Conservation (phyloP, 169 alveolate species). For the Babesia ovis region DNA sequence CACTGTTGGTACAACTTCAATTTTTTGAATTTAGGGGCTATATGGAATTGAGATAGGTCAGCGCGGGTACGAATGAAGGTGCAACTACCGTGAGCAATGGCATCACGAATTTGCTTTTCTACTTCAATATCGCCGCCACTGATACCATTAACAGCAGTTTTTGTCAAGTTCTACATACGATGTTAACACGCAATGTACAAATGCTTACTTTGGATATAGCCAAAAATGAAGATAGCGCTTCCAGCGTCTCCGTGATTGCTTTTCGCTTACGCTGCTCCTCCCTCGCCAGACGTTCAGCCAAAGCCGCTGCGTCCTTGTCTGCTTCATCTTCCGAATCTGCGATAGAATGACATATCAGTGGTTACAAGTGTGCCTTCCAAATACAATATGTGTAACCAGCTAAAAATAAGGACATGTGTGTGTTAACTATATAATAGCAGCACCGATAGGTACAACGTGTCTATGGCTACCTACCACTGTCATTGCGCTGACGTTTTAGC, state of each 20-base stretch:
- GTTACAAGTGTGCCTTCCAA: background rate
- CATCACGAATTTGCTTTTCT: slow-evolving; percentile 4
- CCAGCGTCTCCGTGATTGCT: slow-evolving; percentile 13
- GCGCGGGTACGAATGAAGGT: slow-evolving; percentile 35
- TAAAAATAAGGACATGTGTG: background rate
- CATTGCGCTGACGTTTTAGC: slow-evolving; percentile 33
- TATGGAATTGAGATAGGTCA: slow-evolving; percentile 10
- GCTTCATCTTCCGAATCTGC: slow-evolving; percentile 27
- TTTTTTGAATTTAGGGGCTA: slow-evolving; percentile 39
- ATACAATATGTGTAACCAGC: background rate
- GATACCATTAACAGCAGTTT: slow-evolving; percentile 11
- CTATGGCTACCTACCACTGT: slow-evolving; percentile 26
- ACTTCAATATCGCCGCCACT: slow-evolving; percentile 11
- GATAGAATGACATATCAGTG: background rate
- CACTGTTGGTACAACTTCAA: slow-evolving; percentile 84
- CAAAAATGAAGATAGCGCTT: slow-evolving; percentile 27
- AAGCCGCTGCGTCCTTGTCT: slow-evolving; percentile 22
- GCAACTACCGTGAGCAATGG: slow-evolving; percentile 35
- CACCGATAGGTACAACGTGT: too few relatives aligned
- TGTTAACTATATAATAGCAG: background rate
- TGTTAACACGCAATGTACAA: background rate
- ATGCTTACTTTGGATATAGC: slow-evolving; percentile 28
- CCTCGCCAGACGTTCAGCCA: slow-evolving; percentile 23
- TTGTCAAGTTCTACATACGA: background rate
- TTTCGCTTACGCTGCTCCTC: slow-evolving; percentile 43